Percentiles rank a stretch among this genome's conserved stretches.
Evolutionary conservation across 805 yeast species (phyloP).

Genomic region (Phaffomyces opuntiae): DNA sequence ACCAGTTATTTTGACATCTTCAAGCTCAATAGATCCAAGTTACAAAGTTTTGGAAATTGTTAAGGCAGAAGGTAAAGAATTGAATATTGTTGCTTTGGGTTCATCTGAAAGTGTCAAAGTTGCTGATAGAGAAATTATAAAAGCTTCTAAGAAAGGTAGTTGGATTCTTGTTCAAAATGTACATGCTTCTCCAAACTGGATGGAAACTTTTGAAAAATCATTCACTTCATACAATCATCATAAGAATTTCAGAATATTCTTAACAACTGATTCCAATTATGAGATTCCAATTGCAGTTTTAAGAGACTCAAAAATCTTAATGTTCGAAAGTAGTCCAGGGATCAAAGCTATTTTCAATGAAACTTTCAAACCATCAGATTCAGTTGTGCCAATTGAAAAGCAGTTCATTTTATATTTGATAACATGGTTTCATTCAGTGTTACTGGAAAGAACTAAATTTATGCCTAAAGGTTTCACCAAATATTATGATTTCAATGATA

Average conservation of each 20-base stretch:
- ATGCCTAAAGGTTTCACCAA: slow-evolving; percentile 58
- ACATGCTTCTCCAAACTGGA: slow-evolving; percentile 65
- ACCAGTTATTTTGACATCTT: slow-evolving; percentile 49
- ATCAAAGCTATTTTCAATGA: slow-evolving; percentile 38
- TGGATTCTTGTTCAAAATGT: slow-evolving; percentile 82
- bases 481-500: slow-evolving; percentile 62
- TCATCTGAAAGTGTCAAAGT: slow-evolving; percentile 53
- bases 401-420: slow-evolving; percentile 44
- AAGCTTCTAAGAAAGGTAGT: slow-evolving; percentile 39
- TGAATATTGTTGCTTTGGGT: slow-evolving; percentile 62
- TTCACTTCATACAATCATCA: slow-evolving; percentile 28
- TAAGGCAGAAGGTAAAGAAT: slow-evolving; percentile 13
- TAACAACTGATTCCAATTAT: slow-evolving; percentile 51
- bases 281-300: slow-evolving; percentile 50
- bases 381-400: slow-evolving; percentile 34
- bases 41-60: slow-evolving; percentile 44
- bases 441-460: slow-evolving; percentile 52
- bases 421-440: slow-evolving; percentile 64
- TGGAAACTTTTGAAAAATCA: slow-evolving; percentile 44
- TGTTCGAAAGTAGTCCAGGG: slow-evolving; percentile 59
- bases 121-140: slow-evolving; percentile 48
- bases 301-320: slow-evolving; percentile 45
- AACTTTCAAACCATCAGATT: slow-evolving; percentile 16
- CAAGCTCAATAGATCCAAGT: slow-evolving; percentile 63
- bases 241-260: slow-evolving; percentile 45